These are phyloP conservation scores for Calonectria pauciramosa DNA, from an alignment of 2,329 filamentous ascomycete genomes.

Conservation along the genomic window DNA sequence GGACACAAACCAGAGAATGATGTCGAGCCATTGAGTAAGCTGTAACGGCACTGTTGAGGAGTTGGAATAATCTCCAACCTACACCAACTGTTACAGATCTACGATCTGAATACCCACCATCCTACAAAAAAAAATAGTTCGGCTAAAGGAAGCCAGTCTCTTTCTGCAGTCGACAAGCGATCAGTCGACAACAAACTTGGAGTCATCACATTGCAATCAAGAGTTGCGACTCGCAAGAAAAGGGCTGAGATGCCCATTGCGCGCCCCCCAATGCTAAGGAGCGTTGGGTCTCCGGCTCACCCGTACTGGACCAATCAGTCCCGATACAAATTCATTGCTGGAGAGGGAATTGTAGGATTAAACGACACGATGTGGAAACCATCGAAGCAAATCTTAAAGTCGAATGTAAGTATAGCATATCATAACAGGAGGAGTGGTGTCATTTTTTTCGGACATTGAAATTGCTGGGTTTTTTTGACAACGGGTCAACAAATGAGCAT, in stretches of 20 bases:
- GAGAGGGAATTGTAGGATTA: constrained; percentile 18
- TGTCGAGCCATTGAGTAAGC: neutral
- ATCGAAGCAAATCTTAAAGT: constrained; percentile 12
- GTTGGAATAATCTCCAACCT: neutral
- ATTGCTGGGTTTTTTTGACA: constrained; percentile 19
- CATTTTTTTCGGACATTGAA: constrained; percentile 21
- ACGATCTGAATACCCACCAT: neutral
- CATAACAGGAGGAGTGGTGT: constrained; percentile 19
- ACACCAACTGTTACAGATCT: neutral
- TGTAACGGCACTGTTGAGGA: neutral
- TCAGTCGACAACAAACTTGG: neutral
- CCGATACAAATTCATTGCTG: neutral
- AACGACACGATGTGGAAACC: neutral
- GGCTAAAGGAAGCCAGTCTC: neutral
- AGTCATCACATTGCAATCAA: constrained; percentile 2
- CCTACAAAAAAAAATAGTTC: neutral
- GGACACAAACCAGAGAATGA: neutral
- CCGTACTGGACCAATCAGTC: neutral
- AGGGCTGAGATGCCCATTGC: neutral
- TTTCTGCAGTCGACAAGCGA: neutral
- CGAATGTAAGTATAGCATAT: constrained; percentile 9
- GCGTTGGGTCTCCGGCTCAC: neutral
- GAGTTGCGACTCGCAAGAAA: constrained; percentile 7
- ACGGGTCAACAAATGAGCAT: constrained; percentile 10
- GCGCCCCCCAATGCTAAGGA: neutral